phyloP scores from a whole-genome alignment of 257 asterid genomes.

The Salvia miltiorrhiza region DNA sequence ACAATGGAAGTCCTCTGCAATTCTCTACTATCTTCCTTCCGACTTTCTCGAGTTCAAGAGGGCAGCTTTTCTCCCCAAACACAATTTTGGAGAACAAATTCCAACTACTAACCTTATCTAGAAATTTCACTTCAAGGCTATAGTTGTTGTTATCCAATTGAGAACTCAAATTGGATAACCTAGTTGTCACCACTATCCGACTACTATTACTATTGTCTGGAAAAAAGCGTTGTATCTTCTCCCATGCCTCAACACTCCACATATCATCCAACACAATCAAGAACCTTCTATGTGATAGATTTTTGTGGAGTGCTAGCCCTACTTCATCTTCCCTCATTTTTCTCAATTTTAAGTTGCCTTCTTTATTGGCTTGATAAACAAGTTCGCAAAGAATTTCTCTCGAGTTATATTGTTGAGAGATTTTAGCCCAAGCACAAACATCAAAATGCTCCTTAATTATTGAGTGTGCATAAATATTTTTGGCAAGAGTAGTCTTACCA shows the following conservation, averaged over 20 bases:
- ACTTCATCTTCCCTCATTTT: background rate
- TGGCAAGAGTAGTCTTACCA: constrained; percentile 14
- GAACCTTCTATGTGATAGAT: background rate
- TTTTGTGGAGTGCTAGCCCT: background rate
- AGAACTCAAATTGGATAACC: background rate
- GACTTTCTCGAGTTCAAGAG: too few species aligned
- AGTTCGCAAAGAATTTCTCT: background rate
- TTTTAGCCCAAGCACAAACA: background rate
- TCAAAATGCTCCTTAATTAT: background rate
- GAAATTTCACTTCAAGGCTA: background rate
- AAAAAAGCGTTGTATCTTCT: background rate
- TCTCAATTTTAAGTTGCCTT: too few species aligned
- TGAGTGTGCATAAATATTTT: background rate
- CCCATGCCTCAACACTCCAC: background rate
- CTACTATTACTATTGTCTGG: background rate
- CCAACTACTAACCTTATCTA: background rate
- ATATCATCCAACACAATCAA: background rate
- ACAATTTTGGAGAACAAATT: background rate
- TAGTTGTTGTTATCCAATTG: background rate
- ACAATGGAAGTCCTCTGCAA: too few species aligned
- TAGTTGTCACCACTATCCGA: constrained; percentile 6
- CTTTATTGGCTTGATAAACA: background rate
- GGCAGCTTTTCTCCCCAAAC: constrained; percentile 6
- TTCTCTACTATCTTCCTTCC: too few species aligned
- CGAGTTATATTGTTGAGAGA: background rate